These are phyloP conservation scores for Penicillium nucicola DNA, from an alignment of 495 filamentous ascomycete species.

Conservation along the genomic window DNA sequence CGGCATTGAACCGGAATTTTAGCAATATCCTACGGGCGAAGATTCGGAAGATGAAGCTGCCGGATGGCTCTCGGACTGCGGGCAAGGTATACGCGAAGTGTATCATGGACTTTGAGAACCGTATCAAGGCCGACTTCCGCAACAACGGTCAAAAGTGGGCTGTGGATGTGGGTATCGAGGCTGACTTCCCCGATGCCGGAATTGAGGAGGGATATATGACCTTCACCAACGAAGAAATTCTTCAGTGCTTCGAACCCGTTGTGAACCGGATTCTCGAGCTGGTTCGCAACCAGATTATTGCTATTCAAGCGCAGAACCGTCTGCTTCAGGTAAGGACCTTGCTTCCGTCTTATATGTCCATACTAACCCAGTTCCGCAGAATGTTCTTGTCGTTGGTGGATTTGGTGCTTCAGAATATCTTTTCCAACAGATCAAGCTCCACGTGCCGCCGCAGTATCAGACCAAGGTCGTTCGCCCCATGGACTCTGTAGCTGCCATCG, in stretches of 20 bases:
- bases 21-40: conserved; percentile 77
- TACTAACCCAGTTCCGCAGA: conserved; percentile 41
- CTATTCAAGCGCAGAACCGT: conserved; percentile 74
- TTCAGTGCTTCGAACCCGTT: conserved; percentile 78
- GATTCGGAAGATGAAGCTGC: conserved; percentile 81
- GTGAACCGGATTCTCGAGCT: conserved; percentile 75
- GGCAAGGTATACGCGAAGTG: conserved; percentile 80
- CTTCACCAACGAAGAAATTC: conserved; percentile 77
- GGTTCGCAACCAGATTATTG: conserved; percentile 77
- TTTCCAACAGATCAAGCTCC: conserved; percentile 79
- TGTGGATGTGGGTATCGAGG: conserved; percentile 77
- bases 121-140: conserved; percentile 79
- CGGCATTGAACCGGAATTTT: conserved; percentile 77
- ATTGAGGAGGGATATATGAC: conserved; percentile 83
- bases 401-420: conserved; percentile 81
- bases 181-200: conserved; percentile 74
- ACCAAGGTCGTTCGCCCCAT: conserved; percentile 79
- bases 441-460: conserved; percentile 75
- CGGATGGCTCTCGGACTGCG: conserved; percentile 70
- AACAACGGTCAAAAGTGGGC: conserved; percentile 83
- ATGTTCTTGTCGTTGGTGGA: conserved; percentile 74
- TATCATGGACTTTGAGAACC: conserved; percentile 83
- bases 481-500: conserved; percentile 79
- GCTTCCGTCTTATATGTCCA: neutral
- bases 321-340: conserved; percentile 57